Conservation (phyloP, 441 rosid species). For the Croton laevigatus region DNA sequence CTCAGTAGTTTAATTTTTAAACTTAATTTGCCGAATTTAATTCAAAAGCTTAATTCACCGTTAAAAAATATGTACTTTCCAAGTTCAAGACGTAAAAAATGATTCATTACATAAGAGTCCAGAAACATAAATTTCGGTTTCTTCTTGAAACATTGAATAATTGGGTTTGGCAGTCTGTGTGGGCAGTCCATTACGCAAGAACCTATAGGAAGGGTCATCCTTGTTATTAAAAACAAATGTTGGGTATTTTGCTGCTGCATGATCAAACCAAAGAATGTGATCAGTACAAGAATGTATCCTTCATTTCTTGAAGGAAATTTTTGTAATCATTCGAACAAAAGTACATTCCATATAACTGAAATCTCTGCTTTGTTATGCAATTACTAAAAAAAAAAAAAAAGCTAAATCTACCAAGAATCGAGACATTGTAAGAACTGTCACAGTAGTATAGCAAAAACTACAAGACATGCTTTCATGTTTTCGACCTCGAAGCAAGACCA, state of each 20-base stretch:
- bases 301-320: background rate
- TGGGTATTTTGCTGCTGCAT: too few relatives aligned
- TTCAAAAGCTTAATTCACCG: too few relatives aligned
- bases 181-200: too few relatives aligned
- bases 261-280: background rate
- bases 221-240: background rate
- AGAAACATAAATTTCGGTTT: too few relatives aligned
- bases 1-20: too few relatives aligned
- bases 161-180: too few relatives aligned
- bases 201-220: too few relatives aligned
- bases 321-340: conserved; percentile 6
- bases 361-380: conserved; percentile 18
- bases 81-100: too few relatives aligned
- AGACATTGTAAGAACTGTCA: background rate
- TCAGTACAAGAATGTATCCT: background rate
- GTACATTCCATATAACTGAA: conserved; percentile 10
- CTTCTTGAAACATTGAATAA: too few relatives aligned
- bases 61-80: too few relatives aligned
- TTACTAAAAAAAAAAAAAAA: background rate
- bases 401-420: background rate
- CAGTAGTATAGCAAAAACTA: background rate
- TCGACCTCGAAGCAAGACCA: conserved; percentile 63
- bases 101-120: too few relatives aligned
- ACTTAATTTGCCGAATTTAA: too few relatives aligned
- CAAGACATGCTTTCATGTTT: conserved; percentile 33